Conservation (phyloP, 306 rosid species). For the Prunus mira region DNA sequence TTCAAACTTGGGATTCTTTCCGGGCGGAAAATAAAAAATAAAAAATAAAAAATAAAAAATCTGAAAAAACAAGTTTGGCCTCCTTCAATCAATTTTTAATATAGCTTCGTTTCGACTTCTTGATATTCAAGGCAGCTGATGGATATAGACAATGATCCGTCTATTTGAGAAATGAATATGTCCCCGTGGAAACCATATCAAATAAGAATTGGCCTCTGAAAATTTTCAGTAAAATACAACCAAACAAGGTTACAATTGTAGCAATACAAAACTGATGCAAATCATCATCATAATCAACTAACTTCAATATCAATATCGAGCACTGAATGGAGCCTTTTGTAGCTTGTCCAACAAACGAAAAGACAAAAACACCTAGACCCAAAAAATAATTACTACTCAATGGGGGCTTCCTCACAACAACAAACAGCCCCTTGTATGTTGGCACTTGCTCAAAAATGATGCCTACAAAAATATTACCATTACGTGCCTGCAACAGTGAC, state of each 20-base stretch:
- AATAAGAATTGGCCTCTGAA: not conserved
- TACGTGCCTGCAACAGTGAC: conserved; percentile 24
- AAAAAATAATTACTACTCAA: not conserved
- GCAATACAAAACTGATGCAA: conserved; percentile 39
- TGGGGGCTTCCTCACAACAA: conserved; percentile 41
- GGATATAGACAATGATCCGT: not conserved
- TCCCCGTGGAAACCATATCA: not conserved
- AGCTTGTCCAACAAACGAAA: conserved; percentile 22
- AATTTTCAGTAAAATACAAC: conserved; percentile 9
- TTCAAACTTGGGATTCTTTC: too few species aligned
- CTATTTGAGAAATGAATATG: too few species aligned
- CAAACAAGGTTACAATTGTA: conserved; percentile 14
- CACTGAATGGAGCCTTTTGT: conserved; percentile 18
- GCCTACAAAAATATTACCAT: conserved; percentile 35
- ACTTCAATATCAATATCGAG: conserved; percentile 15
- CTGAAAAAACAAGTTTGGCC: too few species aligned
- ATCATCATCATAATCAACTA: conserved; percentile 21
- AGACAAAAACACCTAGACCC: conserved; percentile 8
- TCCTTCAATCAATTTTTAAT: too few species aligned
- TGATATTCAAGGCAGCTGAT: not conserved
- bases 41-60: too few species aligned
- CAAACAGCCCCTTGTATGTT: conserved; percentile 27
- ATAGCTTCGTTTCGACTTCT: too few species aligned
- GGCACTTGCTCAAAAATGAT: conserved; percentile 51
- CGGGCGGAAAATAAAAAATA: too few species aligned